phyloP scores from a whole-genome alignment of 2,329 filamentous ascomycete species.

The Tothia fuscella region DNA sequence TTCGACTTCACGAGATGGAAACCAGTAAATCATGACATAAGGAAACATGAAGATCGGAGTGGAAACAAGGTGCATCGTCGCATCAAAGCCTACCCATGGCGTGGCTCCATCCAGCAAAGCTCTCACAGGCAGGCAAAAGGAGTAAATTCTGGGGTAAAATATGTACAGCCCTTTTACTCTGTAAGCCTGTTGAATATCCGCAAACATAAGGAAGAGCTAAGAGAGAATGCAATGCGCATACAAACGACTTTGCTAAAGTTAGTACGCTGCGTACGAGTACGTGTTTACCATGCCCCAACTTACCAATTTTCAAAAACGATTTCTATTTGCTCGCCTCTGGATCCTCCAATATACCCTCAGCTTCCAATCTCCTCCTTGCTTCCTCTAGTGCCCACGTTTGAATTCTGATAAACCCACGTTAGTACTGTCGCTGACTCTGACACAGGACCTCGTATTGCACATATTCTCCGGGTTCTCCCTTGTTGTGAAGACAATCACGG shows the following conservation, averaged over 20 bases:
- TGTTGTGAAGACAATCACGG: not conserved
- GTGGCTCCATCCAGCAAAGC: no score
- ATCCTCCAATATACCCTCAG: constrained; percentile 84
- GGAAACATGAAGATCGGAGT: no score
- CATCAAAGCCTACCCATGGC: no score
- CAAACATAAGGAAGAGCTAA: no score
- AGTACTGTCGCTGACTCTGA: constrained; percentile 12
- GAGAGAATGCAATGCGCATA: not conserved
- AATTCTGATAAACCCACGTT: constrained; percentile 51
- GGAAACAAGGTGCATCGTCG: no score
- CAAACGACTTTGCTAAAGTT: not conserved
- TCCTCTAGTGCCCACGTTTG: constrained; percentile 99
- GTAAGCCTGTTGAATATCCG: no score
- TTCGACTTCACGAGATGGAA: no score
- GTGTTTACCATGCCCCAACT: not conserved
- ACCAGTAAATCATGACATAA: no score
- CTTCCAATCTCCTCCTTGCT: constrained; percentile 86
- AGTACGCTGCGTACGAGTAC: not conserved
- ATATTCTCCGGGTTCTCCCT: not conserved
- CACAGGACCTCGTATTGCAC: not conserved
- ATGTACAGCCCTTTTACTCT: no score
- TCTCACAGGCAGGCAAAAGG: no score
- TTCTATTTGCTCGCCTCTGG: constrained; percentile 32
- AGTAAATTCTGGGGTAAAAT: no score
- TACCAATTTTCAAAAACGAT: no score